phyloP scores from a whole-genome alignment of 495 filamentous ascomycete genomes.

The Trichocladium uniseriatum region DNA sequence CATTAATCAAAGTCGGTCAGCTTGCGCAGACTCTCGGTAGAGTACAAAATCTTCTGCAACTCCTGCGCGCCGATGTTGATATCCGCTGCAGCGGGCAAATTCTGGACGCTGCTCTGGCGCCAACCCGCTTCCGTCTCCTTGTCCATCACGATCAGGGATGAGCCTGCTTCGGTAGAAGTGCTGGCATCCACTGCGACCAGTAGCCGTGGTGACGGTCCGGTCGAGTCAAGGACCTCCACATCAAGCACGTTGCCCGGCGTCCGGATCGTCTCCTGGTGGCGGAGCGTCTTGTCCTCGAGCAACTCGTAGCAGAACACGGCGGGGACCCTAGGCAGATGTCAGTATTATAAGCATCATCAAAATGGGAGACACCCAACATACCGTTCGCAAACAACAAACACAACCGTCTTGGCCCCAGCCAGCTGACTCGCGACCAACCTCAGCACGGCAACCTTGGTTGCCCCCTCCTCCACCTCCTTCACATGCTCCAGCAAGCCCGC shows the following conservation, averaged over 20 bases:
- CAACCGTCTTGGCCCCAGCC: slow-evolving; percentile 9
- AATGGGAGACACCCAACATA: slow-evolving; percentile 29
- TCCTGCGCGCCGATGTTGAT: slow-evolving; percentile 29
- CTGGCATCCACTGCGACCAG: slow-evolving; percentile 51
- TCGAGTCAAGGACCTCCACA: slow-evolving; percentile 26
- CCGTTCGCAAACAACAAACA: slow-evolving; percentile 64
- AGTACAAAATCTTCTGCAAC: slow-evolving; percentile 56
- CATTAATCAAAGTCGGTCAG: slow-evolving; percentile 21
- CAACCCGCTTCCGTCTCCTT: slow-evolving; percentile 2
- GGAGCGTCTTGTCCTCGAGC: slow-evolving; percentile 31
- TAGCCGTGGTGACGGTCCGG: slow-evolving; percentile 20
- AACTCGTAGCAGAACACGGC: slow-evolving; percentile 52
- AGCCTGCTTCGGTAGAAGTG: slow-evolving; percentile 20
- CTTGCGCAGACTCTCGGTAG: slow-evolving; percentile 61
- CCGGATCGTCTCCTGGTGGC: slow-evolving; percentile 36
- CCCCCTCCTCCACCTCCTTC: slow-evolving; percentile 19
- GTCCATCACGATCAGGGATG: slow-evolving; percentile 14
- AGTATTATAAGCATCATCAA: slow-evolving; percentile 6
- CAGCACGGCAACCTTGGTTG: slow-evolving; percentile 43
- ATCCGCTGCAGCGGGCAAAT: slow-evolving; percentile 15
- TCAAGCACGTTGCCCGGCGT: slow-evolving; percentile 56
- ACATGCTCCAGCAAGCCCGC: slow-evolving; percentile 40
- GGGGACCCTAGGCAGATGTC: slow-evolving; percentile 45
- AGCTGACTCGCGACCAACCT: slow-evolving; percentile 30
- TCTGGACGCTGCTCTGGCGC: neutral